Evolutionary conservation across 371 early-diverging fungal species (phyloP), one percentile per base, ranked within the genome.

Genomic region (Cokeromyces recurvatus): DNA sequence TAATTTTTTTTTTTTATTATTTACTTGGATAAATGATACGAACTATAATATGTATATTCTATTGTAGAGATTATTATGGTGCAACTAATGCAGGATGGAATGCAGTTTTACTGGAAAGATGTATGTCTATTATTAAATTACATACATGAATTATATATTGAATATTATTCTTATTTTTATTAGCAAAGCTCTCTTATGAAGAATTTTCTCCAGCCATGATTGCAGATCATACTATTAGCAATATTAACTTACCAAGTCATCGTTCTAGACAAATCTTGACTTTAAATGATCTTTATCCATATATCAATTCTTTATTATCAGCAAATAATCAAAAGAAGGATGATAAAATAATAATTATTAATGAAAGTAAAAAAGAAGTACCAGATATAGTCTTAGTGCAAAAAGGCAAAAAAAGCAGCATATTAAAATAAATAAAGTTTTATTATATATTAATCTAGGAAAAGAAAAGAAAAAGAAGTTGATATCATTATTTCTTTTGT

Each of bases 1-100:
- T 59, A 59, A 42, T 34, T 53, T 24, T 19, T 20, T n/a, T n/a
- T n/a, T n/a, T n/a, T n/a, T n/a, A n/a, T n/a, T n/a, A n/a, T n/a
- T n/a, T n/a, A n/a, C n/a, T n/a, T n/a, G n/a, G n/a, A n/a, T n/a
- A n/a, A n/a, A n/a, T n/a, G n/a, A n/a, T n/a, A n/a, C n/a, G n/a
- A n/a, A n/a, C n/a, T n/a, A n/a, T n/a, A n/a, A n/a, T n/a, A n/a
- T n/a, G 29, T 11, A 5, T 29, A 8, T 29, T 11, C 8, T 29
- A 34, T 40, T 19, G 15, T 14, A 23, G 9, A 22, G 23, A 3
- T 12, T 19, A n/a, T 19, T 15, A 14, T 29, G 70, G 70, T 21
- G 68, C 72, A 19, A 29, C 38, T 16, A 46, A 56, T 20, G 72
- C 72, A 37, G 68, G 72, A 14, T 65, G 65, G 72, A 45, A 67